Conservation (phyloP, 345 rosid species). For the Orychophragmus violaceus region DNA sequence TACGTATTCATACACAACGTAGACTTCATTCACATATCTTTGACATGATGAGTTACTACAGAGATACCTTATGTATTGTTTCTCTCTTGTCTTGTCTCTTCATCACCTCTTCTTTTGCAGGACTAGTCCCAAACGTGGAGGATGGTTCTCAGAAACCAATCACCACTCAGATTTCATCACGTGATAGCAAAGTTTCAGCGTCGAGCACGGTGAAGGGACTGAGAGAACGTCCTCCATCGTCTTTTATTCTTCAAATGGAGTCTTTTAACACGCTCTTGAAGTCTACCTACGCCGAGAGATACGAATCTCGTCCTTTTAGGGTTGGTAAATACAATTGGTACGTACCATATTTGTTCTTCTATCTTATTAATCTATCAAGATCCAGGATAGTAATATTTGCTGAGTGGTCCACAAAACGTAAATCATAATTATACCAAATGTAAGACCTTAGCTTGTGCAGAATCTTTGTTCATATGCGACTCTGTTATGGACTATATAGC, state of each 20-base stretch:
- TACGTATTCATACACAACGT: not conserved
- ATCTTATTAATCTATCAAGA: not conserved
- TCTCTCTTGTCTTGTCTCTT: slow-evolving; percentile 13
- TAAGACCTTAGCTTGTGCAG: not conserved
- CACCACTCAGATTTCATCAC: slow-evolving; percentile 2
- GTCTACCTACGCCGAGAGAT: not conserved
- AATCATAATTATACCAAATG: not conserved
- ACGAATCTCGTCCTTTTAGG: not conserved
- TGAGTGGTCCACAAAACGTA: not conserved
- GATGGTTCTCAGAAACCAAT: not conserved
- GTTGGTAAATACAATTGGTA: not conserved
- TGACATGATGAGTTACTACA: not conserved
- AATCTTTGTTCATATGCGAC: not conserved
- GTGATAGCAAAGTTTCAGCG: slow-evolving; percentile 9
- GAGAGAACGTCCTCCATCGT: slow-evolving; percentile 17
- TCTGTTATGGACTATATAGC: not conserved
- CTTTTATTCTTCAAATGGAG: not conserved
- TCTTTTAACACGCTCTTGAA: not conserved
- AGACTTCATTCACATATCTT: not conserved
- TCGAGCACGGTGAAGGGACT: slow-evolving; percentile 8
- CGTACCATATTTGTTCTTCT: not conserved
- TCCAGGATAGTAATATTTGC: not conserved
- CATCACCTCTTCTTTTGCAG: slow-evolving; percentile 8
- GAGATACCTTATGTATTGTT: not conserved
- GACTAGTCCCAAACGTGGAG: slow-evolving; percentile 12